phyloP scores from a whole-genome alignment of 164 flowering plant species.

The Sedum album region DNA sequence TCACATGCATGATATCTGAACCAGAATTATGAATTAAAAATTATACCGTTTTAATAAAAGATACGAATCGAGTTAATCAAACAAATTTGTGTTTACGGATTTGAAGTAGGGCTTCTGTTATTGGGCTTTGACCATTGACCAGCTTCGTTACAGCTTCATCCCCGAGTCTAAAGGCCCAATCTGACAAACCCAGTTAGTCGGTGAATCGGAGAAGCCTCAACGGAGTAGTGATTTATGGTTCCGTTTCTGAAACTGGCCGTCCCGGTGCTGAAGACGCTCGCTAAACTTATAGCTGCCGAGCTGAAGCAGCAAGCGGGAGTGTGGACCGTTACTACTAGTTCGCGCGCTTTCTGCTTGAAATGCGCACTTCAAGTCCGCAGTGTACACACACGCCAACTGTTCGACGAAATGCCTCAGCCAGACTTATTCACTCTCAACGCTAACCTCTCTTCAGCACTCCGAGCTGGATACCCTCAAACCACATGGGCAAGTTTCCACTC shows the following conservation, averaged over 20 bases:
- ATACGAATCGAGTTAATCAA: no score
- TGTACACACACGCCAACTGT: slow-evolving; percentile 14
- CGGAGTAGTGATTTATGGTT: slow-evolving; percentile 26
- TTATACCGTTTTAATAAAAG: no score
- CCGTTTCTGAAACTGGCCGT: slow-evolving; percentile 80
- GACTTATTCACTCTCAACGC: slow-evolving; percentile 26
- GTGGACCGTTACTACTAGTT: slow-evolving; percentile 60
- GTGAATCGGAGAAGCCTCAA: no score
- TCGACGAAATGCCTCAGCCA: slow-evolving; percentile 25
- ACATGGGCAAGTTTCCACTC: slow-evolving; percentile 33
- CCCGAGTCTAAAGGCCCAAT: no score
- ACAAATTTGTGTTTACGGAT: no score
- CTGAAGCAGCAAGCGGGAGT: slow-evolving; percentile 61
- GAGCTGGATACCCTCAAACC: slow-evolving; percentile 14
- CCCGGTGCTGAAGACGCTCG: slow-evolving; percentile 54
- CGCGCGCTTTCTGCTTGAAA: no score
- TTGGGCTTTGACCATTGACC: neutral
- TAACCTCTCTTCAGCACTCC: slow-evolving; percentile 22
- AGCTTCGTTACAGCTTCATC: neutral
- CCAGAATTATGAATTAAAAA: no score
- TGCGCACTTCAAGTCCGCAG: slow-evolving; percentile 29
- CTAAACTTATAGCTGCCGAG: slow-evolving; percentile 64
- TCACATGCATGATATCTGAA: no score
- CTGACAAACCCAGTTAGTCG: no score
- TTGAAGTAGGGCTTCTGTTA: no score